phyloP scores from a whole-genome alignment of 208 protist species.

The Wallacemonas sp. region DNA sequence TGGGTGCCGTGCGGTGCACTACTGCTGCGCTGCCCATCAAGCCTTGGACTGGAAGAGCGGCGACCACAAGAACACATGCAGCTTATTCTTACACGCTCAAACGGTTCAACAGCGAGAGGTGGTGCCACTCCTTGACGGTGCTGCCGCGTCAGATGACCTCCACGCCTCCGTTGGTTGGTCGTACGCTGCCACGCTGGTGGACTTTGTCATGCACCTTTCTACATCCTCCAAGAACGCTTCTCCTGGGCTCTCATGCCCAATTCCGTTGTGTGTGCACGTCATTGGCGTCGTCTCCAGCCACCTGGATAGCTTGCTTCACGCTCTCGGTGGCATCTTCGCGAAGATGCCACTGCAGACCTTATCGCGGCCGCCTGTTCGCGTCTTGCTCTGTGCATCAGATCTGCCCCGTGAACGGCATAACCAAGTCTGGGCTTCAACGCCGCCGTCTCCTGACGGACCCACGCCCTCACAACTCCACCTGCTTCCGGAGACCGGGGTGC shows the following conservation, averaged over 20 bases:
- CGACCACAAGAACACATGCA: slow-evolving; percentile 58
- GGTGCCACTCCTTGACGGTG: slow-evolving; percentile 18
- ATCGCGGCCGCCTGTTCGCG: slow-evolving; percentile 21
- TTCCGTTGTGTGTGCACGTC: slow-evolving; percentile 28
- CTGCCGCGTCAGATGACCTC: not conserved
- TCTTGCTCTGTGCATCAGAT: slow-evolving; percentile 52
- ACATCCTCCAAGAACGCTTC: not conserved
- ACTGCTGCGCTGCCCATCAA: slow-evolving; percentile 80
- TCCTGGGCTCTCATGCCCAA: not conserved
- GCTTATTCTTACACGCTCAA: slow-evolving; percentile 44
- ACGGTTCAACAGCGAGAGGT: slow-evolving; percentile 49
- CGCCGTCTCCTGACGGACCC: not conserved
- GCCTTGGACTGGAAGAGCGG: slow-evolving; percentile 72
- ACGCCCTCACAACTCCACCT: slow-evolving; percentile 12
- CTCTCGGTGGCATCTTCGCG: not conserved
- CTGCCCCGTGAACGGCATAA: slow-evolving; percentile 48
- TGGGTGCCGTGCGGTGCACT: slow-evolving; percentile 66
- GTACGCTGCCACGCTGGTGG: slow-evolving; percentile 29
- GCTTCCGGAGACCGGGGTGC: slow-evolving; percentile 27
- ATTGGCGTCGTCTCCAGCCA: slow-evolving; percentile 23
- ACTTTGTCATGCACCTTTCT: slow-evolving; percentile 34
- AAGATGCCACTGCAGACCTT: too few relatives aligned
- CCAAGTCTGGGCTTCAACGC: slow-evolving; percentile 34
- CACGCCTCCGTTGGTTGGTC: slow-evolving; percentile 17
- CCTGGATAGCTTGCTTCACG: slow-evolving; percentile 23